Conservation (phyloP, 306 rosid species). For the Begonia fuchsioides region DNA sequence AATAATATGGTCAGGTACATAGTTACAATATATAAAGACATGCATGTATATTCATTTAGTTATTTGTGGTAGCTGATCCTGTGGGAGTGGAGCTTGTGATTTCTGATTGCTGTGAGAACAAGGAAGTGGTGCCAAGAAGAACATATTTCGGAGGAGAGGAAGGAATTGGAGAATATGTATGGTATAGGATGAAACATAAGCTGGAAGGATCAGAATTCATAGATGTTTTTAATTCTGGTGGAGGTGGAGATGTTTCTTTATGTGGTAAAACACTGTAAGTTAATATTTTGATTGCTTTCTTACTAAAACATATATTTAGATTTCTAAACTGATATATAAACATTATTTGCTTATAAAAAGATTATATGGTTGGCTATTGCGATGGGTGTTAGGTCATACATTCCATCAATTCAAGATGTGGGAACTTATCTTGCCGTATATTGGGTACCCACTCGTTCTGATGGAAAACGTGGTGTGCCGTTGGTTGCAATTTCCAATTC, state of each 20-base stretch:
- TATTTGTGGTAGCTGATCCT: slow-evolving; percentile 52
- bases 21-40: too few relatives aligned
- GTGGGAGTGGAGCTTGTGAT: slow-evolving; percentile 59
- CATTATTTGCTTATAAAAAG: too few relatives aligned
- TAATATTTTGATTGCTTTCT: neutral
- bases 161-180: slow-evolving; percentile 69
- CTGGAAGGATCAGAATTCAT: slow-evolving; percentile 49
- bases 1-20: too few relatives aligned
- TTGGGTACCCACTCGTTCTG: slow-evolving; percentile 87
- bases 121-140: slow-evolving; percentile 35
- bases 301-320: too few relatives aligned
- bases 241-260: slow-evolving; percentile 33
- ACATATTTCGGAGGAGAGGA: slow-evolving; percentile 87
- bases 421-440: slow-evolving; percentile 61
- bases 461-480: slow-evolving; percentile 61
- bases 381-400: slow-evolving; percentile 44
- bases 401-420: slow-evolving; percentile 68
- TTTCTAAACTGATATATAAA: too few relatives aligned
- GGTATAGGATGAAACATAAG: slow-evolving; percentile 56
- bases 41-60: too few relatives aligned
- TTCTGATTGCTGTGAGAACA: slow-evolving; percentile 57
- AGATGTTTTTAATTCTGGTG: slow-evolving; percentile 39
- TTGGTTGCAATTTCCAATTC: slow-evolving; percentile 45
- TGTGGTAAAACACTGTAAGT: slow-evolving; percentile 65
- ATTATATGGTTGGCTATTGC: slow-evolving; percentile 8